Evolutionary conservation across 2,329 filamentous ascomycete genomes (phyloP).

Genomic region (Triangularia setosa): DNA sequence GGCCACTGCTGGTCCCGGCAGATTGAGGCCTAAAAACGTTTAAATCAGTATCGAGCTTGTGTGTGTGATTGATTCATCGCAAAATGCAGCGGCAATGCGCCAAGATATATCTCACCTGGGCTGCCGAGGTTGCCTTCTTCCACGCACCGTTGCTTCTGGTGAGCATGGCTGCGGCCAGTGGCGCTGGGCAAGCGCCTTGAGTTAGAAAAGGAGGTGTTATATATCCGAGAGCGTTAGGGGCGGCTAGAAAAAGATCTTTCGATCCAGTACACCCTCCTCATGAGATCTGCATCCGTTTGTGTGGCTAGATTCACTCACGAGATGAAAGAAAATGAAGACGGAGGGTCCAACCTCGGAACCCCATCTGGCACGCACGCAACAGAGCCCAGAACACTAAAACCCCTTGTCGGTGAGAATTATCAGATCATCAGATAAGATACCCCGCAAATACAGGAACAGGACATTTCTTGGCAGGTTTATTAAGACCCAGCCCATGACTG

Average conservation of each 20-base stretch:
- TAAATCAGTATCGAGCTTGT: neutral
- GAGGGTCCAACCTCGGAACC: neutral
- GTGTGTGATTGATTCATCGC: neutral
- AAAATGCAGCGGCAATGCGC: neutral
- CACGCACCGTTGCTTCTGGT: conserved; percentile 31
- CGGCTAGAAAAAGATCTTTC: neutral
- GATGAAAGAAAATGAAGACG: neutral
- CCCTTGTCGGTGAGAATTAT: conserved; percentile 14
- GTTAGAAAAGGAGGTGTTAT: neutral
- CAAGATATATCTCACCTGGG: conserved; percentile 30
- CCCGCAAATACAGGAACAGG: neutral
- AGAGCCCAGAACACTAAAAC: neutral
- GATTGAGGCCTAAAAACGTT: conserved; percentile 16
- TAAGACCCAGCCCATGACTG: neutral
- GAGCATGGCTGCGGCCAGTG: conserved; percentile 35
- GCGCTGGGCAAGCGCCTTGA: neutral
- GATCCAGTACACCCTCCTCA: neutral
- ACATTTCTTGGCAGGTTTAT: neutral
- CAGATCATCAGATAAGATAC: conserved; percentile 23
- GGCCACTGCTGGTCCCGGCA: conserved; percentile 7
- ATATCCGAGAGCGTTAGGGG: neutral
- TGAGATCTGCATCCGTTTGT: neutral
- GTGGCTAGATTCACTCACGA: neutral
- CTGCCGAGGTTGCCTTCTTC: conserved; percentile 37
- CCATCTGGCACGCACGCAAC: neutral